phyloP scores from a whole-genome alignment of 106 monocot species.

The Phalaenopsis aphrodite region DNA sequence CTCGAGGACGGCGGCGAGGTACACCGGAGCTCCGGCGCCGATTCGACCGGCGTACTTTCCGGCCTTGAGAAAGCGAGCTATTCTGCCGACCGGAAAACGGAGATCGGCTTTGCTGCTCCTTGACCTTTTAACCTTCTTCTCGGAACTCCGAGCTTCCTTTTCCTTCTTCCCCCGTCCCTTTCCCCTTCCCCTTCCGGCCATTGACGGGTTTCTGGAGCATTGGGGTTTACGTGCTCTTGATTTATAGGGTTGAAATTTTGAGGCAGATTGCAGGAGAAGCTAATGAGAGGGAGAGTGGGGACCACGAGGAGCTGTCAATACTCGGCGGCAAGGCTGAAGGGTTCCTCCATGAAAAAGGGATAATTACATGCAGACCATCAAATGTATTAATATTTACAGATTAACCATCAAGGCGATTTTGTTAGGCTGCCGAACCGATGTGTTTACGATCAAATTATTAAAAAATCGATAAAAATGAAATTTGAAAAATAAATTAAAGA shows the following conservation, averaged over 20 bases:
- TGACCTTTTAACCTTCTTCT: too few relatives aligned
- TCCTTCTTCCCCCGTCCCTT: not conserved
- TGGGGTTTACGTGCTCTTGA: not conserved
- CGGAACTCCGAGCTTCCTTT: not conserved
- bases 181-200: not conserved
- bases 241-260: not conserved
- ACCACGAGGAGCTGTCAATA: not conserved
- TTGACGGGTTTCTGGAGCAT: not conserved
- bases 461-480: too few relatives aligned
- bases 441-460: too few relatives aligned
- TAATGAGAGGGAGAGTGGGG: not conserved
- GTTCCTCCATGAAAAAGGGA: too few relatives aligned
- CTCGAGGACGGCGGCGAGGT: conserved; percentile 49
- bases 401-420: too few relatives aligned
- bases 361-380: too few relatives aligned
- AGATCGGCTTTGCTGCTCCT: conserved; percentile 31
- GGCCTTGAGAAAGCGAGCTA: conserved; percentile 42
- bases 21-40: conserved; percentile 39
- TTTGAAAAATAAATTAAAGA: too few relatives aligned
- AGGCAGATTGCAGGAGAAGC: conserved; percentile 3
- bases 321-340: too few relatives aligned
- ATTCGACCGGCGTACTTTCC: conserved; percentile 47
- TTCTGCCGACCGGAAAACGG: conserved; percentile 48
- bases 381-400: too few relatives aligned
- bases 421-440: too few relatives aligned